Percentiles rank a stretch among this genome's conserved stretches.
These are phyloP conservation scores for Exophiala spinifera DNA, from an alignment of 2,329 filamentous ascomycete species.

Conservation along the genomic window DNA sequence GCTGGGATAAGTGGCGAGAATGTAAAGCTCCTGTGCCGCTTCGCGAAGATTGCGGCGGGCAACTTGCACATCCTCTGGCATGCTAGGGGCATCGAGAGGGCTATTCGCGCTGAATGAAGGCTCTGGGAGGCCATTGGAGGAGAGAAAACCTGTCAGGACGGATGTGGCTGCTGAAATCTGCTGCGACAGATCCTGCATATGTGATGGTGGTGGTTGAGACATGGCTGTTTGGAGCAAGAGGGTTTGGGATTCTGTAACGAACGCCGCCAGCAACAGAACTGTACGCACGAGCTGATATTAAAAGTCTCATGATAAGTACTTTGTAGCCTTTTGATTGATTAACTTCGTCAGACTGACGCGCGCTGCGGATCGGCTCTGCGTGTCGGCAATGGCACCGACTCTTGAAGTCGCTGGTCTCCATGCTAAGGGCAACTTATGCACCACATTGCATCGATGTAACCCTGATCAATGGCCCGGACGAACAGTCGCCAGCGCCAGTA, in stretches of 20 bases:
- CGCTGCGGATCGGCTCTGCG: too few species aligned
- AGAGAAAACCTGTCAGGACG: slow-evolving; percentile 1
- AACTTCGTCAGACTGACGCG: too few species aligned
- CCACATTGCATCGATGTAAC: too few species aligned
- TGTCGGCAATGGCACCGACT: too few species aligned
- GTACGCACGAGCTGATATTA: too few species aligned
- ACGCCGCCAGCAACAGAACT: too few species aligned
- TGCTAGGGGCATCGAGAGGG: background rate
- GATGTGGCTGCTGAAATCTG: slow-evolving; percentile 2
- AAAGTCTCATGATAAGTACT: background rate
- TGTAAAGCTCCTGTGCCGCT: slow-evolving; percentile 9
- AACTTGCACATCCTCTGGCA: slow-evolving; percentile 3
- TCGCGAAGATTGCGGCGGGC: slow-evolving; percentile 2
- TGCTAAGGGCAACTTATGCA: too few species aligned
- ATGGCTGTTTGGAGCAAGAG: slow-evolving; percentile 45
- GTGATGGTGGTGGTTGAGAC: slow-evolving; percentile 32
- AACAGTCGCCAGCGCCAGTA: too few species aligned
- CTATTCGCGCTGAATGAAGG: slow-evolving; percentile 2
- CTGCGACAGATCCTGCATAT: background rate
- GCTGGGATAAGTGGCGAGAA: slow-evolving; percentile 1
- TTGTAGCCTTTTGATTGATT: too few species aligned
- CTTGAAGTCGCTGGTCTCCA: too few species aligned
- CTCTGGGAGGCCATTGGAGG: slow-evolving; percentile 1
- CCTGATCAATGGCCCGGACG: too few species aligned
- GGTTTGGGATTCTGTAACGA: slow-evolving; percentile 24